Base-by-base conservation (phyloP, 1,284 basidiomycete genomes). In the Pseudozyma sp. region DNA sequence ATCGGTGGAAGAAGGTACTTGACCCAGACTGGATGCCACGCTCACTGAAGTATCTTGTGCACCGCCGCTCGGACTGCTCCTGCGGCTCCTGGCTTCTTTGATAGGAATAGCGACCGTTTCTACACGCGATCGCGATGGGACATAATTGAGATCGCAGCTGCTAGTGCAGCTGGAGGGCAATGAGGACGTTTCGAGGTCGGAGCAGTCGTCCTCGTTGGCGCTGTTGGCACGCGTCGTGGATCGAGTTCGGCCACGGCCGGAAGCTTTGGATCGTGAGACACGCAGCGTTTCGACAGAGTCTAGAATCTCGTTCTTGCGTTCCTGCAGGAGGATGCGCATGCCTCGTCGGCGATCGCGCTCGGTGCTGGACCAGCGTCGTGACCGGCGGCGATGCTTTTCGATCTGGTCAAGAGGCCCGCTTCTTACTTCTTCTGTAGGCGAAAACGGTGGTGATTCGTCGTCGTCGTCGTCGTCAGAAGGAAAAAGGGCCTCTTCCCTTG, bases 391-490 rank as follows among this genome's bases (percentile, higher is more conserved):
- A 10, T 55, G 53, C 14, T 54, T 10, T 3, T 44, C 39, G 9
- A 39, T 34, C 30, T 52, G 52, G 24, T 14, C 39, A 6, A 31
- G 39, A 17, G 43, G 29, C 6, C 19, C 37, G 52, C 55, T 49
- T 5, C 30, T 42, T 7, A 14, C 24, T 13, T 65, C 57, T 13
- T 64, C 57, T 14, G 42, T 24, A 0, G 73, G 60, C n/a, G 69
- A 68, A 9, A 67, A 46, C 1, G 39, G 59, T 9, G 55, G 61
- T 17, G 53, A 58, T 7, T 73, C 73, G 14, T 76, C 69, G 31
- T 73, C 73, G 34, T 75, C 73, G 14, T 76, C 69, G 31, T 73
- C 73, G 34, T 75, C 73, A 2, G 69, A 68, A 2, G 73, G 63
- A 49, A 76, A 76, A 10, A 76, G 64, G 13, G 64, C 56, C 30